These are phyloP conservation scores for Tricholoma flavovirens DNA, from an alignment of 768 basidiomycete species.

Conservation along the genomic window DNA sequence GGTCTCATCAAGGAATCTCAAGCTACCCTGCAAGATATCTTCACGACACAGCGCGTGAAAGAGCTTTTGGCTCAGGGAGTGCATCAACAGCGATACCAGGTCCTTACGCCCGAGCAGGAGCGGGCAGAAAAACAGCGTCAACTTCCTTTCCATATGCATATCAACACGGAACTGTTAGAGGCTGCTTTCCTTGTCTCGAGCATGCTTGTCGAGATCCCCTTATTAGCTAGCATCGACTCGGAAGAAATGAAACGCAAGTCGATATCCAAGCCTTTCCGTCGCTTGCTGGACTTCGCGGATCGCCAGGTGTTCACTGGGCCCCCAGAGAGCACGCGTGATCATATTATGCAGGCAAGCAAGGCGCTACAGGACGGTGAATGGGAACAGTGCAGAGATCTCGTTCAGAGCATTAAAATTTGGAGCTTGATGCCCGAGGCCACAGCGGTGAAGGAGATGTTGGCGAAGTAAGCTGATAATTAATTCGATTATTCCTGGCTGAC, in stretches of 20 bases:
- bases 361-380: conserved; percentile 95
- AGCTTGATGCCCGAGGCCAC: conserved; percentile 87
- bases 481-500: conserved; percentile 8
- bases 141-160: conserved; percentile 99
- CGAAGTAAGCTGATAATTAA: conserved; percentile 52
- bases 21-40: conserved; percentile 89
- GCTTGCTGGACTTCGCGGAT: conserved; percentile 93
- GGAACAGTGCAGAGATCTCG: conserved; percentile 90
- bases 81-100: conserved; percentile 86
- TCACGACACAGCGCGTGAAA: conserved; percentile 93
- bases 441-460: conserved; percentile 90
- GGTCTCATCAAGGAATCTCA: conserved; percentile 95
- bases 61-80: conserved; percentile 96
- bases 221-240: conserved; percentile 89
- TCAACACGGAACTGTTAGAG: conserved; percentile 96
- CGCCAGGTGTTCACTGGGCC: conserved; percentile 97
- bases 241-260: conserved; percentile 91
- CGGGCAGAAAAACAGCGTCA: conserved; percentile 93
- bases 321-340: conserved; percentile 97
- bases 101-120: conserved; percentile 90
- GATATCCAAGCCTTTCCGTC: conserved; percentile 95
- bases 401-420: conserved; percentile 98
- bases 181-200: conserved; percentile 97
- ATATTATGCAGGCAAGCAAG: conserved; percentile 99
- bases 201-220: conserved; percentile 97